Base-by-base conservation (phyloP, 495 filamentous ascomycete species). In the Astrocystis sublimbata region DNA sequence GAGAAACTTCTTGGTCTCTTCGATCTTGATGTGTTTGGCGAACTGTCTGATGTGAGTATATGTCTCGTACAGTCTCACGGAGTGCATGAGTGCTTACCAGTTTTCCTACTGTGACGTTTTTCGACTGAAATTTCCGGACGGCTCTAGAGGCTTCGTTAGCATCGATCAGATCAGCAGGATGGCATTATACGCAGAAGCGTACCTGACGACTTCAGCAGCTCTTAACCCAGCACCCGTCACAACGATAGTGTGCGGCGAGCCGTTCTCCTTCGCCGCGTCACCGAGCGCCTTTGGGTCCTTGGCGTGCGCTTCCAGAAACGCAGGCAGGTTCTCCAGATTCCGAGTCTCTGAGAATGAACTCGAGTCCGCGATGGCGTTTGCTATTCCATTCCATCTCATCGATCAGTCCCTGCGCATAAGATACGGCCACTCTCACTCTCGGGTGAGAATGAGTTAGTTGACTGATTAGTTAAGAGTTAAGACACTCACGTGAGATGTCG, bases 21-120 rank as follows among this genome's bases (percentile, higher is more conserved):
- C 83, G 6, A 98, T 65, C 76, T 98, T 98, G 78, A 98, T 96
- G 64, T 98, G 94, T 71, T 98, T 98, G 7, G 96, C 93, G 73
- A 98, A 98, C 52, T 82, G 4, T 6, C 4, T 30, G n/a, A 33
- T 21, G 40, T 61, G 38, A 67, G 41, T 15, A 6, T 12, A 10
- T 15, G 21, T 0, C 21, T 49, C 2, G 10, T 23, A 23, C 21
- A 45, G n/a, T 17, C 24, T 19, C 10, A n/a, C 0, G 4, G 4
- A 8, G 12, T 0, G 19, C 24, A 40, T 35, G n/a, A n/a, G n/a
- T 23, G 53, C 76, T 57, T 72, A 81, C 79, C 61, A 98, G 80
- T 74, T 98, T 98, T 23, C 89, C 92, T 2, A 98, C 86, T 45
- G 81, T 78, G 26, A 81, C 85, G 21, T 89, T 84, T 72, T 93